Base-by-base conservation (phyloP, 495 filamentous ascomycete genomes). In the Hypoxylon fuscum region DNA sequence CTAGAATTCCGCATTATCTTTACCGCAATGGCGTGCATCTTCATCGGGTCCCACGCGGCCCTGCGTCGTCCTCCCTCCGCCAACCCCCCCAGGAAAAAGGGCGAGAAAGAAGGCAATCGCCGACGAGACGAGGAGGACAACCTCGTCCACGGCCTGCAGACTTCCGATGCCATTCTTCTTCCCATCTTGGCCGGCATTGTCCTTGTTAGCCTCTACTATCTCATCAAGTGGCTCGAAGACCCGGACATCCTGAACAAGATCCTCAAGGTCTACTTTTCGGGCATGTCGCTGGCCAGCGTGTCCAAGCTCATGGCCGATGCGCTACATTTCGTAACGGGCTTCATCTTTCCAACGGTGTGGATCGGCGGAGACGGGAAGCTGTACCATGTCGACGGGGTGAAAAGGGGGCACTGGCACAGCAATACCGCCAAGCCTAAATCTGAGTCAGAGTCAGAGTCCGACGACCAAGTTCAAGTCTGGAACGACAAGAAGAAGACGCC, bases 221-320 rank as follows among this genome's bases (percentile, higher is more conserved):
- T 97, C 48, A 92, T 98, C 71, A 91, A 96, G 67, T 96, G 88
- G 83, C 81, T 96, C 21, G 83, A 95, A 62, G 90, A 96, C 66
- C 87, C 94, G 0, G 79, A 85, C 8, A 75, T 95, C 8, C 66
- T 98, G 65, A 98, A 94, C 76, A 90, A 89, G 76, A 84, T 96
- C 15, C 76, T 98, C 10, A 88, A 88, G 31, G 88, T 83, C 66
- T 98, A 98, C 76, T 92, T 97, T 73, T 91, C 90, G 1, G 69
- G 82, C 38, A 86, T 95, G 74, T 90, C 91, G 0, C 71, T 96
- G 11, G 88, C 90, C 50, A 89, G 90, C 44, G 80, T 95, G 18
- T 80, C 85, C 11, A 84, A 84, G 25, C 79, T 96, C 12, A 60
- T 88, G 34, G 88, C 86, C 17, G 93, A 98, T 64, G 66, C 68